Evolutionary conservation across 305 asterid genomes (phyloP).

Genomic region (Andrographis paniculata): DNA sequence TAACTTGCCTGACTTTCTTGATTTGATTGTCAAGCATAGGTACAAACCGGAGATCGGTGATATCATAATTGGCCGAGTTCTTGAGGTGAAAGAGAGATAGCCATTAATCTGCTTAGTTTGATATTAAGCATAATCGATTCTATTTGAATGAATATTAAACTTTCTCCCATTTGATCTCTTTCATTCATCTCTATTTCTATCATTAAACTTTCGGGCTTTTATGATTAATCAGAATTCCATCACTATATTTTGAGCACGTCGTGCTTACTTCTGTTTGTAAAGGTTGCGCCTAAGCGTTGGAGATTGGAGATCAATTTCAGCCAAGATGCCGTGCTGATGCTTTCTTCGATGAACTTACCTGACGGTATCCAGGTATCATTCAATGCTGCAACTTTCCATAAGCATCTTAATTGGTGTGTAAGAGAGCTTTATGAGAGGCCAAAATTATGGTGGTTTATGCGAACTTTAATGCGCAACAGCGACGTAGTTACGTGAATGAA

Average conservation of each 20-base stretch:
- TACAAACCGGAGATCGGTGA: slow-evolving; percentile 93
- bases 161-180: background rate
- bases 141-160: background rate
- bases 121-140: no score
- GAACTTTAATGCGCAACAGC: no score
- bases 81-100: slow-evolving; percentile 47
- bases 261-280: slow-evolving; percentile 2
- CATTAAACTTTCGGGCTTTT: no score
- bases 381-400: background rate
- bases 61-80: slow-evolving; percentile 79
- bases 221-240: no score
- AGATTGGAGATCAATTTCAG: slow-evolving; percentile 80
- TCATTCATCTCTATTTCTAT: no score
- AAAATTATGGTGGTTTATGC: no score
- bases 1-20: no score
- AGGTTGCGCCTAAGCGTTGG: slow-evolving; percentile 98
- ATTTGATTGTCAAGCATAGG: no score
- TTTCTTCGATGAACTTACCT: slow-evolving; percentile 91
- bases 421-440: slow-evolving; percentile 1
- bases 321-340: slow-evolving; percentile 93
- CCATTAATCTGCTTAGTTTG: background rate
- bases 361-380: slow-evolving; percentile 87
- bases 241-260: no score
- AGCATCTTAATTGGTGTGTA: slow-evolving; percentile 1
- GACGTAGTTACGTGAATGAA: no score